phyloP scores from a whole-genome alignment of 768 basidiomycete species.

The Asterophora lycoperdoides region DNA sequence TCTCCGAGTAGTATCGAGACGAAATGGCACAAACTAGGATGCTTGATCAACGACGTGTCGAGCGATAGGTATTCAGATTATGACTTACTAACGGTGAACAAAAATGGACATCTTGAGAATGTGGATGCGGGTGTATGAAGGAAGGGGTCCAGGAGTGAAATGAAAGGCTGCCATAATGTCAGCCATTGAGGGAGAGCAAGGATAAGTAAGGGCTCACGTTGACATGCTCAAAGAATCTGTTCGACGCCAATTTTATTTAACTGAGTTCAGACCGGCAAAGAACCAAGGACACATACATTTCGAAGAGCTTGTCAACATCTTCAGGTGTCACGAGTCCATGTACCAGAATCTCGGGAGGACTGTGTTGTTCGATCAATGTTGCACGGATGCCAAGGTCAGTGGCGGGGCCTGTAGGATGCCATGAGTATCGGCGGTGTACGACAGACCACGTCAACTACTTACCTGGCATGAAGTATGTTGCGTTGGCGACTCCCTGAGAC shows the following conservation, averaged over 20 bases:
- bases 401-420: constrained; percentile 50
- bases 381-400: constrained; percentile 68
- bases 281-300: constrained; percentile 51
- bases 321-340: constrained; percentile 74
- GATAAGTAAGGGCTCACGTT: constrained; percentile 44
- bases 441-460: constrained; percentile 34
- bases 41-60: not conserved
- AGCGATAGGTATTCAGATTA: not conserved
- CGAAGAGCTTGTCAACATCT: constrained; percentile 80
- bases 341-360: constrained; percentile 76
- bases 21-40: constrained; percentile 77
- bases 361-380: constrained; percentile 70
- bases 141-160: constrained; percentile 75
- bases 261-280: not conserved
- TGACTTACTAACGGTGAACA: constrained; percentile 79
- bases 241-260: constrained; percentile 6
- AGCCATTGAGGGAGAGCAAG: not conserved
- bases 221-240: constrained; percentile 65
- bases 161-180: constrained; percentile 43
- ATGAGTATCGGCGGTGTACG: not conserved
- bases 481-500: constrained; percentile 72
- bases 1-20: constrained; percentile 73
- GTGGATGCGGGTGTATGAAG: constrained; percentile 78
- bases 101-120: constrained; percentile 81
- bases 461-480: constrained; percentile 79